These are phyloP conservation scores for Fomes fomentarius DNA, from an alignment of 1,284 basidiomycete species.

Conservation along the genomic window DNA sequence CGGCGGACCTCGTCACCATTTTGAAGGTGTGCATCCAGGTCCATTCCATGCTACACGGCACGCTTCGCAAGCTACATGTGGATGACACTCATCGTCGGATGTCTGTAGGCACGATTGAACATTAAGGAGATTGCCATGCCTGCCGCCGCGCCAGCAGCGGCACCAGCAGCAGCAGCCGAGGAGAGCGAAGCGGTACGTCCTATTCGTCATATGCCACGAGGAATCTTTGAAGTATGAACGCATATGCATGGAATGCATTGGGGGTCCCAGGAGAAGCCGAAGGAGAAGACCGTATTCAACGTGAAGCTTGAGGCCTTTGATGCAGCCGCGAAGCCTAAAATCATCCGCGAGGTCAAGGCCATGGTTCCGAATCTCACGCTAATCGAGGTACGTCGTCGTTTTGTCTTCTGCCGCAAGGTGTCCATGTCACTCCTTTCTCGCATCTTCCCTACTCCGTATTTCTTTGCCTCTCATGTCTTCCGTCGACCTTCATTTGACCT, in stretches of 20 bases:
- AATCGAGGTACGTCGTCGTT: conserved; percentile 78
- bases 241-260: background rate
- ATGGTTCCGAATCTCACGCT: conserved; percentile 93
- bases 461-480: background rate
- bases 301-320: conserved; percentile 95
- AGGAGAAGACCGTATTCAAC: conserved; percentile 98
- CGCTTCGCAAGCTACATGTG: too few species aligned
- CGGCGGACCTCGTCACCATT: conserved; percentile 91
- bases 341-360: conserved; percentile 98
- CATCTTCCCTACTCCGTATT: background rate
- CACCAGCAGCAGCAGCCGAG: conserved; percentile 59
- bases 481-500: background rate
- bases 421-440: background rate
- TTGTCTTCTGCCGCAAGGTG: conserved; percentile 1
- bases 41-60: background rate
- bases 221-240: background rate
- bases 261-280: conserved; percentile 88
- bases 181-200: conserved; percentile 64
- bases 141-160: conserved; percentile 67
- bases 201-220: background rate
- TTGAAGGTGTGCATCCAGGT: conserved; percentile 72
- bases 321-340: conserved; percentile 90
- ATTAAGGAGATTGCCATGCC: conserved; percentile 99
- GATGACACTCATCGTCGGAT: background rate
- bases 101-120: conserved; percentile 82